phyloP scores from a whole-genome alignment of 805 yeast species.

The Candida orba region DNA sequence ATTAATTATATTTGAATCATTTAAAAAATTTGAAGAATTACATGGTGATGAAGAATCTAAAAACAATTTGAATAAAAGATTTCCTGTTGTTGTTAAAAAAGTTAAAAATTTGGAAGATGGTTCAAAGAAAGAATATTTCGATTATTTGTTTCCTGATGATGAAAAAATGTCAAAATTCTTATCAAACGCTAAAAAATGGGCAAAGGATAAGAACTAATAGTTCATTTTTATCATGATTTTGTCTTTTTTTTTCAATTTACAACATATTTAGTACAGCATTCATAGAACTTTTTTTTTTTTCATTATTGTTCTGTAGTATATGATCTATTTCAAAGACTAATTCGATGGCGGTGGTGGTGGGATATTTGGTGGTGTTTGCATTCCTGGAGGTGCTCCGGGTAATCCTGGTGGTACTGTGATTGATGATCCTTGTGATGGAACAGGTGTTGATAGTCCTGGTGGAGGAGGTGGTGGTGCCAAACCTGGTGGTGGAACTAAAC shows the following conservation, averaged over 20 bases:
- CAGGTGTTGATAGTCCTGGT: background rate
- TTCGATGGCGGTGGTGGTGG: slow-evolving; percentile 5
- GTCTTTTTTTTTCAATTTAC: background rate
- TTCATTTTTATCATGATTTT: background rate
- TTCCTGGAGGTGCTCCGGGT: slow-evolving; percentile 7
- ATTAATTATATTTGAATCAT: slow-evolving; percentile 48
- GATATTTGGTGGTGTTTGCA: background rate
- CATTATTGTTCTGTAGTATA: background rate
- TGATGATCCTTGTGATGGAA: slow-evolving; percentile 6
- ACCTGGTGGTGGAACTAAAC: slow-evolving; percentile 12
- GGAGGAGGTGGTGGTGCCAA: slow-evolving; percentile 3
- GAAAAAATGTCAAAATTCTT: slow-evolving; percentile 32
- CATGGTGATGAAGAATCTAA: slow-evolving; percentile 46
- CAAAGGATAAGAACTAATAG: slow-evolving; percentile 19
- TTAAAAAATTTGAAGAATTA: slow-evolving; percentile 53
- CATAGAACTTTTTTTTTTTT: background rate
- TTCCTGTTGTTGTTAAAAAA: slow-evolving; percentile 49
- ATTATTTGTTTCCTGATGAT: slow-evolving; percentile 65
- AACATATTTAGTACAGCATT: too few relatives aligned
- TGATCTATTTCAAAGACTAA: background rate
- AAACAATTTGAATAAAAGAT: slow-evolving; percentile 32
- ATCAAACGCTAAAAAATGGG: slow-evolving; percentile 46
- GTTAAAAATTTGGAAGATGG: slow-evolving; percentile 36
- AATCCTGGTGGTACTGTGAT: background rate
- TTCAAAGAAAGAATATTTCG: slow-evolving; percentile 46